phyloP scores from a whole-genome alignment of 2,329 filamentous ascomycete genomes.

The Emericellopsis atlantica region DNA sequence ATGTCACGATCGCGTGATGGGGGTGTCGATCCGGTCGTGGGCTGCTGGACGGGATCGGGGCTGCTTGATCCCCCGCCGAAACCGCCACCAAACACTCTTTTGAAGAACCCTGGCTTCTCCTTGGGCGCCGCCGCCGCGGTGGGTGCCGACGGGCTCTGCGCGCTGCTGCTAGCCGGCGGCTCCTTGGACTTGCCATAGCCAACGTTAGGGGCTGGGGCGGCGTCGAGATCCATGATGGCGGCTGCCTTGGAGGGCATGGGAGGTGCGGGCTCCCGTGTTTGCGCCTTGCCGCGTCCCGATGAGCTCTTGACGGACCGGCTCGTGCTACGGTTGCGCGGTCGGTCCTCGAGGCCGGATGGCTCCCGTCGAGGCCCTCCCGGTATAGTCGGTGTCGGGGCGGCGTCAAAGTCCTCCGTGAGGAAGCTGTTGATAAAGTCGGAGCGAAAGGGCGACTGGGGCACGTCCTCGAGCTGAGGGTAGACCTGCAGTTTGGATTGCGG shows the following conservation, averaged over 20 bases:
- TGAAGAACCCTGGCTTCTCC: constrained; percentile 79
- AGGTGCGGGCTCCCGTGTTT: constrained; percentile 9
- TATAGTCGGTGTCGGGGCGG: constrained; percentile 75
- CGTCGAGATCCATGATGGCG: constrained; percentile 23
- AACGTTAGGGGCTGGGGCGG: constrained; percentile 44
- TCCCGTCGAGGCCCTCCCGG: constrained; percentile 61
- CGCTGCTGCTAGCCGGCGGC: constrained; percentile 34
- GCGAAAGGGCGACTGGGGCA: constrained; percentile 24
- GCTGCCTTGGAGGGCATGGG: constrained; percentile 4
- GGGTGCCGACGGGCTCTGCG: constrained; percentile 27
- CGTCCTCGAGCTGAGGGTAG: constrained; percentile 12
- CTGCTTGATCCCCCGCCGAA: constrained; percentile 1
- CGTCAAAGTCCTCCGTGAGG: constrained; percentile 53
- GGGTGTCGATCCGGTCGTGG: constrained; percentile 24
- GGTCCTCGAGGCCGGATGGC: constrained; percentile 21
- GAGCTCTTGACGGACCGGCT: constrained; percentile 40
- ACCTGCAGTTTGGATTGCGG: constrained; percentile 10
- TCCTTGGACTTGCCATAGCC: constrained; percentile 48
- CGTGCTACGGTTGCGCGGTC: constrained; percentile 38
- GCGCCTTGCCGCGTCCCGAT: constrained; percentile 16
- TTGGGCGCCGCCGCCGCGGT: constrained; percentile 27
- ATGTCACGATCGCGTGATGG: constrained; percentile 40
- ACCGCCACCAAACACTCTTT: constrained; percentile 65
- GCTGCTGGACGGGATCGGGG: background rate
- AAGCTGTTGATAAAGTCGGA: constrained; percentile 35